Evolutionary conservation across 1,284 basidiomycete genomes (phyloP).

Genomic region (Trichosporon faecale): DNA sequence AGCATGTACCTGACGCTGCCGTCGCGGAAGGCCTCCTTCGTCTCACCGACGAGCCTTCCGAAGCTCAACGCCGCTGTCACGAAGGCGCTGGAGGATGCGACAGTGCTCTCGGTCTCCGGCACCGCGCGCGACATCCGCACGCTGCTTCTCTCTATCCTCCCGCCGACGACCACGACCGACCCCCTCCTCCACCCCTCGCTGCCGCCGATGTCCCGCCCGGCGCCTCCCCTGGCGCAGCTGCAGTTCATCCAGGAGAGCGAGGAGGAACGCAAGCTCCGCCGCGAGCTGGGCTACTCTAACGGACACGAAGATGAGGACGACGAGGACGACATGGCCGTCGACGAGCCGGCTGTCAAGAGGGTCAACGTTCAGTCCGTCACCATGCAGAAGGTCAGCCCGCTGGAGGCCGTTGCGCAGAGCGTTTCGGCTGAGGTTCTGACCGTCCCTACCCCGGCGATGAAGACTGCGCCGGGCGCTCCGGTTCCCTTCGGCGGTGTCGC

Average conservation of each 20-base stretch:
- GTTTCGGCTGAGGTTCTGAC: conserved; percentile 2
- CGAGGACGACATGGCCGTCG: conserved; percentile 23
- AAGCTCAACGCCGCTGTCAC: conserved; percentile 10
- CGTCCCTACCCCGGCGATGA: not conserved
- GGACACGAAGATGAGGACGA: conserved; percentile 16
- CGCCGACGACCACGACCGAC: conserved; percentile 12
- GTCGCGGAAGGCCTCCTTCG: conserved; percentile 17
- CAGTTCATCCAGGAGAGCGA: conserved; percentile 43
- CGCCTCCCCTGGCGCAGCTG: conserved; percentile 37
- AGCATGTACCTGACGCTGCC: conserved; percentile 34
- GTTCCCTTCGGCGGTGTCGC: not conserved
- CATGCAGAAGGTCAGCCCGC: not conserved
- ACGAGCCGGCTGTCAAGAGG: conserved; percentile 18
- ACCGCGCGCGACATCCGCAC: conserved; percentile 23
- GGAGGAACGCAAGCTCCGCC: conserved; percentile 36
- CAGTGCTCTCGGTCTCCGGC: conserved; percentile 15
- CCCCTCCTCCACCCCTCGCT: conserved; percentile 40
- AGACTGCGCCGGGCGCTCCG: not conserved
- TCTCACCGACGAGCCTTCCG: not conserved
- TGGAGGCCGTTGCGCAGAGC: not conserved
- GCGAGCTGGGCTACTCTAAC: conserved; percentile 32
- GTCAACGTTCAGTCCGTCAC: not conserved
- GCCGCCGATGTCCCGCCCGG: conserved; percentile 37
- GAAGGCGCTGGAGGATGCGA: conserved; percentile 18
- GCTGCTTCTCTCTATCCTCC: conserved; percentile 18